These are phyloP conservation scores for Athelia psychrophila DNA, from an alignment of 1,284 basidiomycete species.

Conservation along the genomic window DNA sequence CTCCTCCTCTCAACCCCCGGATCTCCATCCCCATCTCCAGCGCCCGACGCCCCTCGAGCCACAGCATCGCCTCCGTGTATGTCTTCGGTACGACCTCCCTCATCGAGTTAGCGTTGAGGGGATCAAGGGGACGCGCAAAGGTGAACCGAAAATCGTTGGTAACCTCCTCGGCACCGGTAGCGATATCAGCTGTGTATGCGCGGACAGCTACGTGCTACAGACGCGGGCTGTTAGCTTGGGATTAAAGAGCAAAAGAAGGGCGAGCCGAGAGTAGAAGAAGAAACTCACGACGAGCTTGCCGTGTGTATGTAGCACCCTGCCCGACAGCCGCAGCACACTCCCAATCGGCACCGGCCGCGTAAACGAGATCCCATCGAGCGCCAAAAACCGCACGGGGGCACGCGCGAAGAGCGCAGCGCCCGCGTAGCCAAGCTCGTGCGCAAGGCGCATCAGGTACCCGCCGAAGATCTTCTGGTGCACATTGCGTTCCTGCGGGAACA, in stretches of 20 bases:
- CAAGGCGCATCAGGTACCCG: constrained; percentile 62
- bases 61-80: constrained; percentile 79
- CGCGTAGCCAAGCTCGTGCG: constrained; percentile 74
- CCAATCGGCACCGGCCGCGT: constrained; percentile 81
- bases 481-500: constrained; percentile 87
- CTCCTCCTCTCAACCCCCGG: constrained; percentile 25
- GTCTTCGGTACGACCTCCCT: constrained; percentile 72
- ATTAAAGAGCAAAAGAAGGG: not conserved
- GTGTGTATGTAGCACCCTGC: constrained; percentile 60
- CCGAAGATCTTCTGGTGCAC: constrained; percentile 84
- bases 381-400: constrained; percentile 67
- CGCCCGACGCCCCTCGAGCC: constrained; percentile 77
- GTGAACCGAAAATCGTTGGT: constrained; percentile 75
- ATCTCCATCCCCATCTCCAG: constrained; percentile 63
- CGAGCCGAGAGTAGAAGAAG: not conserved
- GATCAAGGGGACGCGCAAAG: constrained; percentile 38
- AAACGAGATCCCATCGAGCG: constrained; percentile 79
- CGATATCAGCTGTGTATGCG: constrained; percentile 2
- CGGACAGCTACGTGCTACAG: not conserved
- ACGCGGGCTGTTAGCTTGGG: not conserved
- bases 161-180: constrained; percentile 54
- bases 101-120: constrained; percentile 23
- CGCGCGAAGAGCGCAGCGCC: constrained; percentile 72
- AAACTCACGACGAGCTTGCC: constrained; percentile 46
- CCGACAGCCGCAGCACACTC: constrained; percentile 71